phyloP scores from a whole-genome alignment of 352 stramenopile species.

The Phytophthora rubi region DNA sequence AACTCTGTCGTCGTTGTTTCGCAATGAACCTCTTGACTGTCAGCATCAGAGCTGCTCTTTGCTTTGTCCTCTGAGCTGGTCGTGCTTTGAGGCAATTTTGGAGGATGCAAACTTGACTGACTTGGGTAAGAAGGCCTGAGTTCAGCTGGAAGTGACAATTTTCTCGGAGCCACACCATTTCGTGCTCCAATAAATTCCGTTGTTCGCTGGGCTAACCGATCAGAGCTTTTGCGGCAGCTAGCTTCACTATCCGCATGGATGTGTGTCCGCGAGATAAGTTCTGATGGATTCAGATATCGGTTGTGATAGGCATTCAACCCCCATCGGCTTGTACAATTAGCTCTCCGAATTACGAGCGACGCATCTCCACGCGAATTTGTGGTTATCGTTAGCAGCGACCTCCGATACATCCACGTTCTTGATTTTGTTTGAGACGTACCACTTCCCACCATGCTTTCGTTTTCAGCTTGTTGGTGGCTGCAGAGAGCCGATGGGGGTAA shows the following conservation, averaged over 20 bases:
- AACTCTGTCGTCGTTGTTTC: slow-evolving; percentile 2
- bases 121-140: slow-evolving; percentile 16
- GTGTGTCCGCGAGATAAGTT: not conserved
- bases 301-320: slow-evolving; percentile 37
- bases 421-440: slow-evolving; percentile 20
- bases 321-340: slow-evolving; percentile 64
- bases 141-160: slow-evolving; percentile 25
- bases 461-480: slow-evolving; percentile 10
- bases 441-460: slow-evolving; percentile 12
- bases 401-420: slow-evolving; percentile 60
- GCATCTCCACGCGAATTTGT: slow-evolving; percentile 35
- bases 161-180: slow-evolving; percentile 5
- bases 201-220: slow-evolving; percentile 6
- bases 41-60: not conserved
- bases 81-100: not conserved
- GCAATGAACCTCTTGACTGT: slow-evolving; percentile 4
- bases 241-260: not conserved
- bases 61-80: slow-evolving; percentile 8
- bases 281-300: slow-evolving; percentile 19
- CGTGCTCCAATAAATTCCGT: slow-evolving; percentile 3
- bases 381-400: slow-evolving; percentile 61
- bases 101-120: not conserved
- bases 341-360: slow-evolving; percentile 55
- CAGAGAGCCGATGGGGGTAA: slow-evolving; percentile 45
- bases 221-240: slow-evolving; percentile 5